Evolutionary conservation across 345 rosid species (phyloP).

Genomic region (Populus deltoides): DNA sequence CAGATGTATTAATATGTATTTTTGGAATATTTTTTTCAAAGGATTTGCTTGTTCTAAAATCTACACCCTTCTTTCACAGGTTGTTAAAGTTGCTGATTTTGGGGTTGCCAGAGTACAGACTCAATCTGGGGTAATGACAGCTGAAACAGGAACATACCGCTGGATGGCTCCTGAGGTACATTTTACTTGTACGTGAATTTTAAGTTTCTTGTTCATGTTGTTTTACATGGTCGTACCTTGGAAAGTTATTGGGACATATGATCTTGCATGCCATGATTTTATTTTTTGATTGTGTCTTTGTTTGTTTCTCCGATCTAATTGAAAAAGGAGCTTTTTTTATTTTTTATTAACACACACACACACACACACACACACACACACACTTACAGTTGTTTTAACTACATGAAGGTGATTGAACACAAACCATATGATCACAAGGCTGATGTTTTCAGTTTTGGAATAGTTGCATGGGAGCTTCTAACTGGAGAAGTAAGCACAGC

Average conservation of each 20-base stretch:
- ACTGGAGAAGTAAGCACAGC: constrained; percentile 72
- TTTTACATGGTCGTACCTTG: constrained; percentile 5
- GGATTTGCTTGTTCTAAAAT: constrained; percentile 5
- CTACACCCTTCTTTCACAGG: constrained; percentile 41
- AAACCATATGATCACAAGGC: constrained; percentile 86
- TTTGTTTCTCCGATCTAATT: background rate
- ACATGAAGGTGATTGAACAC: constrained; percentile 88
- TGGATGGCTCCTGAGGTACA: constrained; percentile 99
- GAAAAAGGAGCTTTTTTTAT: too few relatives aligned
- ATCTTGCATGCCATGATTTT: constrained; percentile 11
- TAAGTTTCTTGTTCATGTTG: constrained; percentile 5
- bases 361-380: background rate
- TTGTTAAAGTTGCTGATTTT: constrained; percentile 96
- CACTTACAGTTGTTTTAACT: constrained; percentile 7
- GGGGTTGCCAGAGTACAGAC: constrained; percentile 96
- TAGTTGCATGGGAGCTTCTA: constrained; percentile 88
- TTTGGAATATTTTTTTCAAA: background rate
- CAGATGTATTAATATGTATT: background rate
- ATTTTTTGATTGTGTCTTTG: background rate
- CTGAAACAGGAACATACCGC: constrained; percentile 97
- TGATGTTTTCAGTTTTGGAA: constrained; percentile 88
- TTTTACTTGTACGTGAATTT: constrained; percentile 7
- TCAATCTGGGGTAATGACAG: constrained; percentile 92
- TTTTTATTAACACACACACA: too few relatives aligned
- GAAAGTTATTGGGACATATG: constrained; percentile 2